phyloP scores from a whole-genome alignment of 2,329 filamentous ascomycete genomes.

The Clonostachys solani region DNA sequence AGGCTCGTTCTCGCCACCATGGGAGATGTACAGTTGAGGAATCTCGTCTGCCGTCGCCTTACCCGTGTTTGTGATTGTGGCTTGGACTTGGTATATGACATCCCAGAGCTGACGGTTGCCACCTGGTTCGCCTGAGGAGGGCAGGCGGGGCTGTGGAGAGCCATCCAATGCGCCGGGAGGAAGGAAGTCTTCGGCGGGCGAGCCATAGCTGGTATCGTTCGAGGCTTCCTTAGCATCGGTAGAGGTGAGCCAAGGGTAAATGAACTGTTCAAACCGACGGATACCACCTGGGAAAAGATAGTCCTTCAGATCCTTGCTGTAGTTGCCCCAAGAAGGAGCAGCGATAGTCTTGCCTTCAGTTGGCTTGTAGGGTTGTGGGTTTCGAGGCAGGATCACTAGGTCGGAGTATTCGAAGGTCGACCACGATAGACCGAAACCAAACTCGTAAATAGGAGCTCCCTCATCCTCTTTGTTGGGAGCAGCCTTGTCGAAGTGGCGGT shows the following conservation, averaged over 20 bases:
- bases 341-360: slow-evolving; percentile 56
- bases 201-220: slow-evolving; percentile 55
- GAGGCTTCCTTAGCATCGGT: slow-evolving; percentile 51
- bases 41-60: slow-evolving; percentile 62
- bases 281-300: slow-evolving; percentile 65
- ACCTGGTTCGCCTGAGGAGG: slow-evolving; percentile 51
- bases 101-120: slow-evolving; percentile 66
- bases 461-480: slow-evolving; percentile 23
- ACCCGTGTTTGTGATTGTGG: slow-evolving; percentile 70
- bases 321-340: slow-evolving; percentile 62
- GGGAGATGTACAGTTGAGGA: slow-evolving; percentile 73
- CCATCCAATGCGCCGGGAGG: slow-evolving; percentile 53
- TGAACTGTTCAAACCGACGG: slow-evolving; percentile 46
- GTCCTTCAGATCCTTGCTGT: slow-evolving; percentile 56
- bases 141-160: slow-evolving; percentile 48
- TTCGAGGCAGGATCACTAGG: slow-evolving; percentile 48
- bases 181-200: slow-evolving; percentile 52
- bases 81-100: slow-evolving; percentile 62
- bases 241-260: slow-evolving; percentile 72
- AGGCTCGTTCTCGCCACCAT: slow-evolving; percentile 74
- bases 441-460: slow-evolving; percentile 68
- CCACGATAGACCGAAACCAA: slow-evolving; percentile 78
- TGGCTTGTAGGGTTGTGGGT: slow-evolving; percentile 49
- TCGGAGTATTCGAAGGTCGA: slow-evolving; percentile 75
- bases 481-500: slow-evolving; percentile 61